phyloP scores from a whole-genome alignment of 306 rosid genomes.

The Cicer judaicum region DNA sequence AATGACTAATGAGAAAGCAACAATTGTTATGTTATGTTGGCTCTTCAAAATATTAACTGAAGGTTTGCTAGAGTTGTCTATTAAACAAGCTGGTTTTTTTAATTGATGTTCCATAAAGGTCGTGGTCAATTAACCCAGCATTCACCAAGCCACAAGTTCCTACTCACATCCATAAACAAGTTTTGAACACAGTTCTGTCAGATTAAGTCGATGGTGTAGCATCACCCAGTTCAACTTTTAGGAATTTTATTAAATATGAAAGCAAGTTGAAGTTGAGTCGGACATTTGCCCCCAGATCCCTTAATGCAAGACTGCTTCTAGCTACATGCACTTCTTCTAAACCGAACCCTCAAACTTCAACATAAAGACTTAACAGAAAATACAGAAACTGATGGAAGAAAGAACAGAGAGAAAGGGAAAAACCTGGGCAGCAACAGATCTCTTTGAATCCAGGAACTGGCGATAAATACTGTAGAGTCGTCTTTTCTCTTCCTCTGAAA shows the following conservation, averaged over 20 bases:
- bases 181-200: slow-evolving; percentile 3
- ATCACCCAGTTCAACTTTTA: slow-evolving; percentile 20
- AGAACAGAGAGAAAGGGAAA: slow-evolving; percentile 38
- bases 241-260: slow-evolving; percentile 9
- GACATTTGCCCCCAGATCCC: slow-evolving; percentile 22
- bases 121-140: slow-evolving; percentile 17
- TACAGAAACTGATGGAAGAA: background rate
- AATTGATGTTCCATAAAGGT: background rate
- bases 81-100: slow-evolving; percentile 6
- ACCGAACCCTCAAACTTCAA: slow-evolving; percentile 7
- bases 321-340: background rate
- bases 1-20: slow-evolving; percentile 3
- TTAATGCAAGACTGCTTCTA: background rate
- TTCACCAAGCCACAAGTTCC: slow-evolving; percentile 19
- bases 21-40: slow-evolving; percentile 1
- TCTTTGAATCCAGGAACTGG: slow-evolving; percentile 83
- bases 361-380: slow-evolving; percentile 11
- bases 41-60: slow-evolving; percentile 22
- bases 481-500: slow-evolving; percentile 81
- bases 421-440: slow-evolving; percentile 86
- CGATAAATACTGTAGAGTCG: slow-evolving; percentile 71
- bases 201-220: slow-evolving; percentile 17
- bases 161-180: background rate
- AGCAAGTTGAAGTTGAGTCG: slow-evolving; percentile 14
- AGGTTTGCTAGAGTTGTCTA: slow-evolving; percentile 25